Evolutionary conservation across 1,284 basidiomycete species (phyloP).

Genomic region (Ganoderma lucidum): DNA sequence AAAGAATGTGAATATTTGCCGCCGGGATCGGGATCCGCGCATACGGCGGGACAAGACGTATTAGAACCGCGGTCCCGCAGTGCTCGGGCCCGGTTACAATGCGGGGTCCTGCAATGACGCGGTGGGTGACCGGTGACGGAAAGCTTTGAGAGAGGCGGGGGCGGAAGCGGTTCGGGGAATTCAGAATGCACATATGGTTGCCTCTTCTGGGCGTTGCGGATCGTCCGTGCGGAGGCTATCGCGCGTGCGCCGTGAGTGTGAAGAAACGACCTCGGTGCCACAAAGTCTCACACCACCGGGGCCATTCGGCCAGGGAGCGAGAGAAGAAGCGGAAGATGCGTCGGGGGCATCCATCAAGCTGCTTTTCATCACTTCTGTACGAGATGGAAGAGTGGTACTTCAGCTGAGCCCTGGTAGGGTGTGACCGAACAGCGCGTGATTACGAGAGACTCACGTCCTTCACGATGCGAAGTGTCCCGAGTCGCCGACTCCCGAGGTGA

Average conservation of each 20-base stretch:
- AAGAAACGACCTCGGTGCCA: slow-evolving; percentile 1
- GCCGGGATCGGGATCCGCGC: neutral
- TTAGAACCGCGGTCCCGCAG: neutral
- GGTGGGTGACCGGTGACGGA: neutral
- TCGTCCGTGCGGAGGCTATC: neutral
- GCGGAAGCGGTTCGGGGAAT: neutral
- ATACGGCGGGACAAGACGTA: neutral
- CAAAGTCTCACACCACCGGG: neutral
- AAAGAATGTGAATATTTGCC: neutral
- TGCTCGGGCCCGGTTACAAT: neutral
- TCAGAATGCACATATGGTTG: neutral
- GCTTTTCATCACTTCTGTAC: slow-evolving; percentile 1
- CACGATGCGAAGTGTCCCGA: neutral
- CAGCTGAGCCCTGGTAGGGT: neutral
- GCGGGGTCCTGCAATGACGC: neutral
- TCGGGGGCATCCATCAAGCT: neutral
- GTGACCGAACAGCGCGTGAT: slow-evolving; percentile 1
- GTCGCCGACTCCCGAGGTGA: neutral
- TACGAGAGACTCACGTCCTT: neutral
- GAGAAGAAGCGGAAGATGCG: neutral
- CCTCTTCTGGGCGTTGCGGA: neutral
- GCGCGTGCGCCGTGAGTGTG: neutral
- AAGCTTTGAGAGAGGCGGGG: neutral
- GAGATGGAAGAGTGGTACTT: neutral
- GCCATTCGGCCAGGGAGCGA: neutral